These are phyloP conservation scores for Entomortierella beljakovae DNA, from an alignment of 192 early-diverging fungal genomes.

Conservation along the genomic window DNA sequence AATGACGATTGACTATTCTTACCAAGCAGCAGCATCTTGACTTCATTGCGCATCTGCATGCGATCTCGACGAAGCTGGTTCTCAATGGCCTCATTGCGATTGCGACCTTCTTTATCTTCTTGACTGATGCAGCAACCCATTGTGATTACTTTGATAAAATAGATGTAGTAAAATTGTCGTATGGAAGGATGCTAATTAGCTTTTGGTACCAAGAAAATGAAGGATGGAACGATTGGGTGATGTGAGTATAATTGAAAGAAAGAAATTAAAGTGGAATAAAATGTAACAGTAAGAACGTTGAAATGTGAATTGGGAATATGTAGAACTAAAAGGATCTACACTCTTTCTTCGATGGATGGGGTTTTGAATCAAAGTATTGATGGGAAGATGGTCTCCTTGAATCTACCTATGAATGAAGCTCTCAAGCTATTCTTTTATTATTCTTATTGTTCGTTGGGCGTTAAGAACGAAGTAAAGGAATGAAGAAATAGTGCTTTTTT, in stretches of 20 bases:
- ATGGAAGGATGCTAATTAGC: neutral
- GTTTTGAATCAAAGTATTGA: neutral
- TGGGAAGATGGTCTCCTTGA: neutral
- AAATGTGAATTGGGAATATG: neutral
- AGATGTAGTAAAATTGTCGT: neutral
- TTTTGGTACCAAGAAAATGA: neutral
- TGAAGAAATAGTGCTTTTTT: neutral
- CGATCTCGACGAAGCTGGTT: conserved; percentile 87
- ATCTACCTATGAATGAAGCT: neutral
- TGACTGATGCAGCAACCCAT: conserved; percentile 93
- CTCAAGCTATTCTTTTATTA: neutral
- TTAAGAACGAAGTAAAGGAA: neutral
- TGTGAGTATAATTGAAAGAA: neutral
- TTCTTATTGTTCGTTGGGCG: neutral
- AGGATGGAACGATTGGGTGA: neutral
- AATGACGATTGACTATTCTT: conserved; percentile 11
- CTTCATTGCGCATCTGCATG: conserved; percentile 84
- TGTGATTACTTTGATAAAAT: conserved; percentile 33
- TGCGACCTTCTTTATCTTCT: conserved; percentile 88
- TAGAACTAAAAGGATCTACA: neutral
- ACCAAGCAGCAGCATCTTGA: conserved; percentile 96
- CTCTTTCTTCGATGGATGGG: neutral
- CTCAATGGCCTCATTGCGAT: conserved; percentile 92
- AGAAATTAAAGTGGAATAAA: neutral
- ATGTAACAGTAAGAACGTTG: too few species aligned